Percentiles rank a stretch among this genome's conserved stretches.
Conservation (phyloP, 768 basidiomycete species). For the Suillus sp. region DNA sequence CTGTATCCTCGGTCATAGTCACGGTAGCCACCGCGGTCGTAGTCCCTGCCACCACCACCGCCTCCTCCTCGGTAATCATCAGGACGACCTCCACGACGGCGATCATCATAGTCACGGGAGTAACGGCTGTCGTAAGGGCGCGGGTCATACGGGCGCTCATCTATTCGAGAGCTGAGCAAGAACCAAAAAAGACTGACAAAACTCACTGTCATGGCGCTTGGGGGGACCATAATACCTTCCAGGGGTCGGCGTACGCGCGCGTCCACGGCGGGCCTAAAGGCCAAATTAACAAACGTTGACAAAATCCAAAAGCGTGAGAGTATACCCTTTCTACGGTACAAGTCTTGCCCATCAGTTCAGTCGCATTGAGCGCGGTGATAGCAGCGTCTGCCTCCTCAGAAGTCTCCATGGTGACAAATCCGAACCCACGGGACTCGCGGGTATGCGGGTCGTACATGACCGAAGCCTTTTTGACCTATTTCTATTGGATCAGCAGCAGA, state of each 20-base stretch:
- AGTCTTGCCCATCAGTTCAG: conserved; percentile 85
- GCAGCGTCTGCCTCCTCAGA: conserved; percentile 90
- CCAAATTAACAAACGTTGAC: conserved; percentile 12
- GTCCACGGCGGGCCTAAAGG: conserved; percentile 79
- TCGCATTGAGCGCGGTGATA: conserved; percentile 78
- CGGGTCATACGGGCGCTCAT: conserved; percentile 88
- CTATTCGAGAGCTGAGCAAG: conserved; percentile 37
- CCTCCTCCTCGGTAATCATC: conserved; percentile 48
- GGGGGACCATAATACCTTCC: conserved; percentile 94
- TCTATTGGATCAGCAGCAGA: background rate
- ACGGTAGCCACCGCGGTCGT: conserved; percentile 32
- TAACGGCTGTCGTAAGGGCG: conserved; percentile 91
- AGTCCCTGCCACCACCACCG: conserved; percentile 28
- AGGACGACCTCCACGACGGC: conserved; percentile 46
- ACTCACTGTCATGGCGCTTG: conserved; percentile 69
- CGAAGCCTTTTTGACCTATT: conserved; percentile 61
- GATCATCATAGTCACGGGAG: conserved; percentile 62
- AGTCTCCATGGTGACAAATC: conserved; percentile 88
- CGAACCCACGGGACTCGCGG: conserved; percentile 76
- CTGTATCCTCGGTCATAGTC: conserved; percentile 42
- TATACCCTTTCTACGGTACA: conserved; percentile 86
- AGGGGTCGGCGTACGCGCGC: conserved; percentile 90
- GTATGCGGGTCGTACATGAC: conserved; percentile 75
- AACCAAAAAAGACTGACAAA: conserved; percentile 5
- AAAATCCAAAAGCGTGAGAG: background rate